phyloP scores from a whole-genome alignment of 305 asterid genomes.

The Withania somnifera region DNA sequence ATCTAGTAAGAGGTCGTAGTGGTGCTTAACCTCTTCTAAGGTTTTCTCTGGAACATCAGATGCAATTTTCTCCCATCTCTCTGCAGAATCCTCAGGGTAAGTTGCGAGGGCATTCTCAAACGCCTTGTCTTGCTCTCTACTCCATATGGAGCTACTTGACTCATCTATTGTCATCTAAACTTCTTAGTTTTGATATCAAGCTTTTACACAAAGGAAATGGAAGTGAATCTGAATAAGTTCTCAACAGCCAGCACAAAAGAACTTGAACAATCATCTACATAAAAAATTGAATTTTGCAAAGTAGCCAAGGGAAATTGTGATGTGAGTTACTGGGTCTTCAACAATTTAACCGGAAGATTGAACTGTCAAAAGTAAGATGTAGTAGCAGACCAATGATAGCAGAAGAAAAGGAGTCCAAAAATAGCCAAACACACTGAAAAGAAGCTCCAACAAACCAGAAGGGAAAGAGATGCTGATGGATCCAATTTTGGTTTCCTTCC shows the following conservation, averaged over 20 bases:
- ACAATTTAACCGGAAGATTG: background rate
- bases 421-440: slow-evolving; percentile 9
- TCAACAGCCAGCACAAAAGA: background rate
- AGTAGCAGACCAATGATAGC: slow-evolving; percentile 6
- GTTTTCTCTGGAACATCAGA: slow-evolving; percentile 70
- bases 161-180: background rate
- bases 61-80: slow-evolving; percentile 77
- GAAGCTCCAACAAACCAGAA: slow-evolving; percentile 17
- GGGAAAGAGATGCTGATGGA: slow-evolving; percentile 14
- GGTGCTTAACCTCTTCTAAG: slow-evolving; percentile 48
- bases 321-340: background rate
- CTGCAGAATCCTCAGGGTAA: slow-evolving; percentile 44
- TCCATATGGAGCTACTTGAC: background rate
- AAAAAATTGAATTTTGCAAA: background rate
- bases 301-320: background rate
- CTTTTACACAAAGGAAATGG: background rate
- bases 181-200: background rate
- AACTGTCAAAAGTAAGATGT: background rate
- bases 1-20: slow-evolving; percentile 62
- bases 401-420: slow-evolving; percentile 12
- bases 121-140: background rate
- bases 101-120: slow-evolving; percentile 29
- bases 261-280: background rate
- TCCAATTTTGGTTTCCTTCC: slow-evolving; percentile 15
- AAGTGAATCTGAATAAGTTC: background rate